Conservation (phyloP, 2,329 filamentous ascomycete species). For the Hymenoscyphus infarciens region DNA sequence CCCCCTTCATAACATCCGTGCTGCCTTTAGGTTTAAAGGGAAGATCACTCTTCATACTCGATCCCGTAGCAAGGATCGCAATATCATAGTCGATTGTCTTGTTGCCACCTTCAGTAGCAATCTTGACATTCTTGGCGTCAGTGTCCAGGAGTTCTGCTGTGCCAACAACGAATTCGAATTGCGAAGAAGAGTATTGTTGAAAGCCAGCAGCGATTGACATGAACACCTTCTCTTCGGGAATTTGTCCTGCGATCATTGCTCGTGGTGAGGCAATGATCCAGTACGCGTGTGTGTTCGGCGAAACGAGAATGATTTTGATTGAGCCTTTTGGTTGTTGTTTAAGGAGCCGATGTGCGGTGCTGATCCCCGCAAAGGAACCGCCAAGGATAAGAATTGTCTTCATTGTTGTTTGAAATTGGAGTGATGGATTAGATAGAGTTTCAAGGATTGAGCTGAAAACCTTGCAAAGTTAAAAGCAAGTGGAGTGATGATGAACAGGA, state of each 20-base stretch:
- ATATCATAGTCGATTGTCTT: conserved; percentile 45
- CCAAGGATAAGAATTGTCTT: conserved; percentile 36
- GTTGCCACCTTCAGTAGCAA: conserved; percentile 37
- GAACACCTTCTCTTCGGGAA: conserved; percentile 43
- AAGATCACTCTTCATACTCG: conserved; percentile 41
- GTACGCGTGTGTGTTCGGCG: conserved; percentile 48
- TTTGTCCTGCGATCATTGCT: conserved; percentile 42
- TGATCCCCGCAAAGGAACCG: conserved; percentile 33
- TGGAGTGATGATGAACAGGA: not conserved
- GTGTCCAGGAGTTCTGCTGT: conserved; percentile 45
- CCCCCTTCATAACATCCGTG: conserved; percentile 34
- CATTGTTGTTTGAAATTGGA: conserved; percentile 13
- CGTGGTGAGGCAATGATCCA: conserved; percentile 49
- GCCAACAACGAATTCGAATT: conserved; percentile 52
- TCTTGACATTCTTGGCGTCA: conserved; percentile 40
- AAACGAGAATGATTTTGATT: conserved; percentile 53
- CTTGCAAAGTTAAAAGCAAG: not conserved
- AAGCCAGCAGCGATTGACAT: conserved; percentile 43
- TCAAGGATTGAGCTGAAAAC: not conserved
- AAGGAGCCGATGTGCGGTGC: conserved; percentile 33
- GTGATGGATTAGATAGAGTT: not conserved
- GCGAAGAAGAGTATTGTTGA: conserved; percentile 42
- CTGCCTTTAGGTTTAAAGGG: conserved; percentile 49
- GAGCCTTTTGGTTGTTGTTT: conserved; percentile 30
- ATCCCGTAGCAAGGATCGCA: conserved; percentile 54